Conservation (phyloP, 257 asterid genomes). For the Coffea eugenioides region DNA sequence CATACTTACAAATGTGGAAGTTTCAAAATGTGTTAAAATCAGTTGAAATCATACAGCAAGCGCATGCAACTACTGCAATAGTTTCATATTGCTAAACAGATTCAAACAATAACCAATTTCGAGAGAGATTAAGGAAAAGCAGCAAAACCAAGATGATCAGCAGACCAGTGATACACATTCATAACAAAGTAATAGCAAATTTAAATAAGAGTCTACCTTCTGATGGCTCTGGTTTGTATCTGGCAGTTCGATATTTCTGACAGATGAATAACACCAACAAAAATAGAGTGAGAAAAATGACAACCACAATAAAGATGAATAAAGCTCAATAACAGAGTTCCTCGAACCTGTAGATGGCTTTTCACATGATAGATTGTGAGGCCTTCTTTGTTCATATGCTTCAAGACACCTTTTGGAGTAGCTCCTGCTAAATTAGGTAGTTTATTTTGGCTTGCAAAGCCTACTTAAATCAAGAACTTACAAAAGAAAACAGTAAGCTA, state of each 20-base stretch:
- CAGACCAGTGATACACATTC: conserved; percentile 9
- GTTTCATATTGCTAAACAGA: conserved; percentile 7
- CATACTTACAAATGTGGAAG: neutral
- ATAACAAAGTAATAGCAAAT: conserved; percentile 15
- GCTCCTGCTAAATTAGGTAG: conserved; percentile 31
- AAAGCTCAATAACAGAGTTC: neutral
- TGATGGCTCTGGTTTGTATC: conserved; percentile 70
- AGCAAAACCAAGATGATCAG: neutral
- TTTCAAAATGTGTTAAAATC: neutral
- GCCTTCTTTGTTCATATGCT: conserved; percentile 77
- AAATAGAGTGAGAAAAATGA: neutral
- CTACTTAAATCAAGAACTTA: conserved; percentile 5
- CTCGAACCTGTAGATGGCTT: conserved; percentile 80
- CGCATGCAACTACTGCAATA: neutral
- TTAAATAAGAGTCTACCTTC: conserved; percentile 49
- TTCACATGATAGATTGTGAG: conserved; percentile 81
- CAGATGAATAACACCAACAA: conserved; percentile 19
- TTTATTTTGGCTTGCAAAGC: neutral
- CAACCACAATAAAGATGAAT: neutral
- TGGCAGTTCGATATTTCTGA: conserved; percentile 86
- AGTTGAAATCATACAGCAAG: neutral
- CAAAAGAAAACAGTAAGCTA: conserved; percentile 15
- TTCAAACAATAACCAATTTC: neutral
- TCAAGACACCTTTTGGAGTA: conserved; percentile 84
- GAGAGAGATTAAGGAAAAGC: neutral